phyloP scores from a whole-genome alignment of 2,329 filamentous ascomycete species.

The Trichocomaceae sp. region DNA sequence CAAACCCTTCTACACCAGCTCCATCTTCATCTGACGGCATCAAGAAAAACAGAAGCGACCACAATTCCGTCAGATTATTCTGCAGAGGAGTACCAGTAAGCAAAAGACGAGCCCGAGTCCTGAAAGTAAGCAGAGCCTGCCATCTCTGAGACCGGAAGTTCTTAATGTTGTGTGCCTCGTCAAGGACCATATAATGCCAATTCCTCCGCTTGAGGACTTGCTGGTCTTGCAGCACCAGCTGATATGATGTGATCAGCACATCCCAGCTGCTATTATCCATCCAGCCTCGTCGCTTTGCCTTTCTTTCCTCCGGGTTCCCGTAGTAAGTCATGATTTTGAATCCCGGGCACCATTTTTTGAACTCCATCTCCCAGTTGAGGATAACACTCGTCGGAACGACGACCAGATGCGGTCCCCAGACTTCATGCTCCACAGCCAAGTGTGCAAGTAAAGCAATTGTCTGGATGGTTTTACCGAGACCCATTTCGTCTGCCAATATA shows the following conservation, averaged over 20 bases:
- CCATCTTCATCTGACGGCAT: constrained; percentile 74
- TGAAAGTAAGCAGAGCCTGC: constrained; percentile 91
- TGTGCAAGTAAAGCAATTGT: constrained; percentile 92
- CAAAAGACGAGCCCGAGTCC: constrained; percentile 77
- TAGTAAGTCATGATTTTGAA: constrained; percentile 99
- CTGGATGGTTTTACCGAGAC: constrained; percentile 95
- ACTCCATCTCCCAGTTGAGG: constrained; percentile 99
- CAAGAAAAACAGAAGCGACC: constrained; percentile 93
- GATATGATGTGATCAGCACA: constrained; percentile 95
- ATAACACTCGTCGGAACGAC: constrained; percentile 97
- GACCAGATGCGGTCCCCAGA: constrained; percentile 94
- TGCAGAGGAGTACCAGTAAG: constrained; percentile 93
- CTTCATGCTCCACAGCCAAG: constrained; percentile 77
- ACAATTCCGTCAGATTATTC: constrained; percentile 93
- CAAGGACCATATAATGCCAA: constrained; percentile 98
- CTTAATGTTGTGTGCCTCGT: constrained; percentile 99
- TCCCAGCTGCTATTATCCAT: constrained; percentile 91
- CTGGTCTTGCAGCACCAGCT: constrained; percentile 88
- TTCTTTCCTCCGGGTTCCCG: constrained; percentile 85
- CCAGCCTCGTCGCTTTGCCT: constrained; percentile 87
- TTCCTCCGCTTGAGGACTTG: constrained; percentile 84
- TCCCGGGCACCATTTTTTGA: constrained; percentile 95
- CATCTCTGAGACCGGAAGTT: constrained; percentile 97
- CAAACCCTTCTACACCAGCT: constrained; percentile 80
- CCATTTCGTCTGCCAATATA: constrained; percentile 97